Base-by-base conservation (phyloP, 2,329 filamentous ascomycete genomes). In the Clarireedia monteithiana region DNA sequence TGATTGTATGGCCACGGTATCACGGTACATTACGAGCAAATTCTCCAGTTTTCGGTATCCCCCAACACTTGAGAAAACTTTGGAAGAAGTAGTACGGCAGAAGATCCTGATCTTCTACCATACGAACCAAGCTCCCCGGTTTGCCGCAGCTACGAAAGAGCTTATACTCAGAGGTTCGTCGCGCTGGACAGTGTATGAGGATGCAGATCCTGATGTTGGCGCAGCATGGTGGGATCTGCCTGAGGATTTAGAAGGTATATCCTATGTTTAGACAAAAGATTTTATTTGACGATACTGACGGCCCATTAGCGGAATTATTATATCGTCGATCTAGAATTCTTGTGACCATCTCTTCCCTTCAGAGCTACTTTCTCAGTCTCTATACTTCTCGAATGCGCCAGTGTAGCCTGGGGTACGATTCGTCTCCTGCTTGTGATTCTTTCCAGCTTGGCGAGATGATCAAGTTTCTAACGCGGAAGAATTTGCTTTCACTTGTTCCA, bases 381-480 rank as follows among this genome's bases (percentile, higher is more conserved):
- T 91, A 90, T 68, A 81, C 81, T 1, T 86, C 85, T 9, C 81
- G 83, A n/a, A 77, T 76, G 27, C 70, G 75, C 26, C 87, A 90
- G 67, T 91, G 88, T 69, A 83, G 82, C 63, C 77, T 89, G 0
- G 86, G 87, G 52, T 91, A 91, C 69, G 86, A 89, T 65, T 84
- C 82, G 2, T 87, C 83, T 59, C 71, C 79, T 2, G 82, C 86
- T 44, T 91, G 88, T 68, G 88, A 91, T 71, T 84, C 83, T 2
- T 91, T 86, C 65, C 88, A 91, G 70, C 78, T 91, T 1, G 88
- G 87, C 23, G 86, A 91, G 70, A 88, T 88, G 77, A 71, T 89
- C 60, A 83, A 83, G 62, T 91, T 91, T 69, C 79, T 91, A 38
- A 72, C 75, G 14, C 77, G 77, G 61, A 82, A 82, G 61, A 76